Base-by-base conservation (phyloP, 306 rosid species). In the Vicia sativa region DNA sequence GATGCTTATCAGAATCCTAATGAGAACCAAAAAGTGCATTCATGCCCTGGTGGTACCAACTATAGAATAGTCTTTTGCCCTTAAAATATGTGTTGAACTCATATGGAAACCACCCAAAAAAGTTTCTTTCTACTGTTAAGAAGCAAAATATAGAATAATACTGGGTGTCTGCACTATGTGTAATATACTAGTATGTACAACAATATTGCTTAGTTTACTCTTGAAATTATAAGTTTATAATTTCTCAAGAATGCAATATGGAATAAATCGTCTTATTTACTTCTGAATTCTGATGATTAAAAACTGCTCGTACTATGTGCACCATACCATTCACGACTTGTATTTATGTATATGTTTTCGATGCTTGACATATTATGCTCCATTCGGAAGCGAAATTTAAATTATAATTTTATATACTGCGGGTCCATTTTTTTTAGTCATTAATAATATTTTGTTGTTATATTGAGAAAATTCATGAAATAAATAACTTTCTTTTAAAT, bases 11-110 rank as follows among this genome's bases (percentile, higher is more conserved):
- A 34, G 9, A 3, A 35, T 0, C 65, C 65, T 0, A 34, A 2
- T 10, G 45, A 56, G 3, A n/a, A 59, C 2, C 1, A 34, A 59
- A 37, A 37, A 25, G 0, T 34, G 2, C 65, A 34, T 34, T 0
- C 65, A 34, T 59, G 65, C 28, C 65, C 65, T 0, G 28, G 45
- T 59, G 65, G 65, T 31, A 59, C 65, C 44, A 59, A 59, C n/a
- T 59, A 34, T 2, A 59, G 7, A 16, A 9, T 59, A 0, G 65
- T 59, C 26, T 59, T 59, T 18, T 59, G 65, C 44, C 65, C 65
- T 59, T 59, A 45, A 53, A 25, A 25, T 2, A 1, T 25, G 3
- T 25, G 3, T 25, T 2, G 3, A 25, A 25, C 28, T 3, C 3
- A 25, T 25, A 25, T 25, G 3, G 3, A 1, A 29, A 50, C 2